Evolutionary conservation across 2,329 filamentous ascomycete genomes (phyloP), one percentile per base, ranked within the genome.

Genomic region (Daldinia eschscholtzii): DNA sequence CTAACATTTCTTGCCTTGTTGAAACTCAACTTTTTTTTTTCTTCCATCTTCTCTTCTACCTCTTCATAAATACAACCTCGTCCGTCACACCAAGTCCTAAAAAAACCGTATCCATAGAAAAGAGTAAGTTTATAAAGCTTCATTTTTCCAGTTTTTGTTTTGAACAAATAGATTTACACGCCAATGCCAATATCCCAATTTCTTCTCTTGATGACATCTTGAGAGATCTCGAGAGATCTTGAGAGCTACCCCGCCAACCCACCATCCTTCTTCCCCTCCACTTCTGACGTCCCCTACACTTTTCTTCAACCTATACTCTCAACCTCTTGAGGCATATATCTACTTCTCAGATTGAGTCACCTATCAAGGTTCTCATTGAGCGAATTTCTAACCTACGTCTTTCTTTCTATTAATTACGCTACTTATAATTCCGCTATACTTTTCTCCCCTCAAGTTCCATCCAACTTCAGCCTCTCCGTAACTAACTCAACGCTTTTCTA

Each of bases 291-390:
- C 61, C 61, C 59, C 67, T 70, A 70, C 67, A 59, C 48, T 59
- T 67, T 65, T 67, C 48, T 58, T 58, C 65, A 64, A 65, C 41
- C 55, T 48, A 33, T 62, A 30, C 55, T 39, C 42, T 55, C 64
- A 30, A 64, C 46, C 46, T 50, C 46, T 52, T 73, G 69, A 73
- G 72, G 72, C 70, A 74, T 73, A 74, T 73, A 72, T 65, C 37
- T 44, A 33, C 52, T 30, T 35, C 58, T 52, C 50, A 6, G 30
- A 56, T 57, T 61, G 57, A 67, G 55, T 58, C 66, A 61, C 52
- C 23, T 48, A 52, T 39, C 44, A 65, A 61, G 23, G 42, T 61
- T 46, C 23, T 65, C 30, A 48, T 57, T 72, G 71, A 72, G 71
- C 67, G 64, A 71, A 69, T 72, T 71, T 64, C 53, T 20, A 66